phyloP scores from a whole-genome alignment of 495 filamentous ascomycete genomes.

The Aspergillus indologenus region DNA sequence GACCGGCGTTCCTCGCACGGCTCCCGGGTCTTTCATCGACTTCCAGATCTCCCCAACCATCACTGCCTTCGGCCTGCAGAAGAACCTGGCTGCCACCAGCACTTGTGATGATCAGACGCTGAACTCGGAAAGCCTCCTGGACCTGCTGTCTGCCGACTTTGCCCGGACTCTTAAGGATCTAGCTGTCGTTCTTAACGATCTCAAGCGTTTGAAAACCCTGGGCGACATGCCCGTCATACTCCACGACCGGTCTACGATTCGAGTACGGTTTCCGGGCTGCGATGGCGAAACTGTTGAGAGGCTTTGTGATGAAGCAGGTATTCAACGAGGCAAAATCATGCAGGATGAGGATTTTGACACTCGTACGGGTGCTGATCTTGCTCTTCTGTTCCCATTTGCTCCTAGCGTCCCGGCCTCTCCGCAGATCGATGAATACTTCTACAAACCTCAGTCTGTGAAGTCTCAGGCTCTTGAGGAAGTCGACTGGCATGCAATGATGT shows the following conservation, averaged over 20 bases:
- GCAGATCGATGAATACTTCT: conserved; percentile 35
- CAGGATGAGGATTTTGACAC: conserved; percentile 74
- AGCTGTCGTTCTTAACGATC: conserved; percentile 72
- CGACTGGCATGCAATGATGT: conserved; percentile 59
- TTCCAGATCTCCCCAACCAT: conserved; percentile 85
- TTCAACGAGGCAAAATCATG: conserved; percentile 68
- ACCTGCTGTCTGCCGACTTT: conserved; percentile 84
- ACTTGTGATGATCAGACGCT: conserved; percentile 49
- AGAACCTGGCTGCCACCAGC: conserved; percentile 29
- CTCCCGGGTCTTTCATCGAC: conserved; percentile 76
- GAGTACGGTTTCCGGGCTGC: conserved; percentile 87
- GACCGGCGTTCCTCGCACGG: conserved; percentile 47
- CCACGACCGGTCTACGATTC: conserved; percentile 58
- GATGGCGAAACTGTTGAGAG: conserved; percentile 79
- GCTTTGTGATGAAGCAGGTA: conserved; percentile 81
- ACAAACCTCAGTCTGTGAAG: conserved; percentile 26
- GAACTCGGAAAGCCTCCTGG: conserved; percentile 75
- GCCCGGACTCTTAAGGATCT: conserved; percentile 82
- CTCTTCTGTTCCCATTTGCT: conserved; percentile 82
- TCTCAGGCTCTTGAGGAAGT: conserved; percentile 33
- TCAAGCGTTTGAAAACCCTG: conserved; percentile 68
- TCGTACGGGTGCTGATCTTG: conserved; percentile 62
- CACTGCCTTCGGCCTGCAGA: conserved; percentile 63
- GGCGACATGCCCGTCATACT: conserved; percentile 82
- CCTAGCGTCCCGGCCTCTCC: conserved; percentile 49